A percentile compares a stretch with the other conserved stretches of the same genome.
These are phyloP conservation scores for Sutorius eximius DNA, from an alignment of 1,284 basidiomycete genomes.

Conservation along the genomic window DNA sequence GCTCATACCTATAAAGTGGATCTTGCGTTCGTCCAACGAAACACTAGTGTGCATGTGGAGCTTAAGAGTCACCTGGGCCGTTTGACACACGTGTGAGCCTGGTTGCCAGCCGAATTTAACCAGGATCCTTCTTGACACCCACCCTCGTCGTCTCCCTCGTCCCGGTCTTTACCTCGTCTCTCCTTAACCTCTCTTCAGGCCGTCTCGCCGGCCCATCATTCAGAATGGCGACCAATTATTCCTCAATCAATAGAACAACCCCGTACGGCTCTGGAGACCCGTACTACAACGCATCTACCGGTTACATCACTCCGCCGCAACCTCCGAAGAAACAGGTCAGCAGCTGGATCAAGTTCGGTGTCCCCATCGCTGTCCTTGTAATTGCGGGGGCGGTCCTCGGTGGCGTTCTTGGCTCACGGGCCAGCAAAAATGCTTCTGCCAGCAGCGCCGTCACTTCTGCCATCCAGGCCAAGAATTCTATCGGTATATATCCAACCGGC, in stretches of 20 bases:
- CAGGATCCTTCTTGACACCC: not conserved
- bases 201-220: slow-evolving; percentile 10
- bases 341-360: slow-evolving; percentile 55
- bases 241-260: slow-evolving; percentile 41
- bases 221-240: slow-evolving; percentile 44
- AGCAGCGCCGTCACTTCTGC: slow-evolving; percentile 48
- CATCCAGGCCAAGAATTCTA: slow-evolving; percentile 57
- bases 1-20: slow-evolving; percentile 41
- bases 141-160: not conserved
- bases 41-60: not conserved
- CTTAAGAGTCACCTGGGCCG: no score
- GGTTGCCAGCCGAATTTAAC: slow-evolving; percentile 11
- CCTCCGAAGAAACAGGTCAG: slow-evolving; percentile 41
- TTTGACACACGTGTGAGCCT: slow-evolving; percentile 15
- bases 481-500: slow-evolving; percentile 71
- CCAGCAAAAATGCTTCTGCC: slow-evolving; percentile 44
- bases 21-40: slow-evolving; percentile 5
- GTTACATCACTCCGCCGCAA: slow-evolving; percentile 53
- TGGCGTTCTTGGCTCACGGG: slow-evolving; percentile 60
- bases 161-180: slow-evolving; percentile 21
- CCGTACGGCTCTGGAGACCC: slow-evolving; percentile 61
- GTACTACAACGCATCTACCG: slow-evolving; percentile 65
- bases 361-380: slow-evolving; percentile 55
- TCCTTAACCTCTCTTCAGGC: slow-evolving; percentile 26
- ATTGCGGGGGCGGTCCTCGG: slow-evolving; percentile 68